Conservation (phyloP, 805 yeast species). For the Candida dendrica region DNA sequence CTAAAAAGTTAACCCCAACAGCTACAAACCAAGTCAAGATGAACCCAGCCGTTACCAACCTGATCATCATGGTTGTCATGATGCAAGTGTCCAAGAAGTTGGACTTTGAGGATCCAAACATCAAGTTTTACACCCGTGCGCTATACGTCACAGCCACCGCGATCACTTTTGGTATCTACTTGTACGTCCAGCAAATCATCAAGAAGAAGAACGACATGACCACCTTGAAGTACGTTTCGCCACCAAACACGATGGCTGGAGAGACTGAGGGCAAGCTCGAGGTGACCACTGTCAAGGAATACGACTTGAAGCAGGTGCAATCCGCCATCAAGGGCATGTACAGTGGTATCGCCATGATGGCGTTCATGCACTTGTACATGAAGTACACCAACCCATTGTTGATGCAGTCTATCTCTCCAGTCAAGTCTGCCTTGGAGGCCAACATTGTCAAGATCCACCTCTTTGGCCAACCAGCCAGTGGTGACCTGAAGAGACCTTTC, state of each 20-base stretch:
- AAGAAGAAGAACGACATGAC: conserved; percentile 79
- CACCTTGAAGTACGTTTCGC: conserved; percentile 83
- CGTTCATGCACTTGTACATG: conserved; percentile 96
- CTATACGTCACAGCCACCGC: conserved; percentile 63
- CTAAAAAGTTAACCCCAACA: too few species aligned
- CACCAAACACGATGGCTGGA: conserved; percentile 75
- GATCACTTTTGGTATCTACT: conserved; percentile 58
- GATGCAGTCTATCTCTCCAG: conserved; percentile 87
- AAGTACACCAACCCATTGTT: conserved; percentile 94
- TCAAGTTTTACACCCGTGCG: conserved; percentile 66
- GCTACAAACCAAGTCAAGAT: conserved; percentile 27
- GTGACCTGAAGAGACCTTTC: conserved; percentile 96
- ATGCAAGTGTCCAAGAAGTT: conserved; percentile 90
- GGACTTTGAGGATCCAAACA: conserved; percentile 79
- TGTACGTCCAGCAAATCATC: conserved; percentile 55
- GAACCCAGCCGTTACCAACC: conserved; percentile 85
- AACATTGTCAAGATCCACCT: conserved; percentile 89
- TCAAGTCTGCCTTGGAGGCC: conserved; percentile 84
- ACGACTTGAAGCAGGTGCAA: conserved; percentile 85
- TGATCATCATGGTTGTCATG: conserved; percentile 88
- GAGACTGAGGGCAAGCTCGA: conserved; percentile 65
- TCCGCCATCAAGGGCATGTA: conserved; percentile 72
- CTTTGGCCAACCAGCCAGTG: conserved; percentile 73
- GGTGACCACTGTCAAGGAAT: conserved; percentile 89
- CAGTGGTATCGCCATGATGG: conserved; percentile 94